Evolutionary conservation across 768 basidiomycete species (phyloP).

Genomic region (Pleurotus djamor): DNA sequence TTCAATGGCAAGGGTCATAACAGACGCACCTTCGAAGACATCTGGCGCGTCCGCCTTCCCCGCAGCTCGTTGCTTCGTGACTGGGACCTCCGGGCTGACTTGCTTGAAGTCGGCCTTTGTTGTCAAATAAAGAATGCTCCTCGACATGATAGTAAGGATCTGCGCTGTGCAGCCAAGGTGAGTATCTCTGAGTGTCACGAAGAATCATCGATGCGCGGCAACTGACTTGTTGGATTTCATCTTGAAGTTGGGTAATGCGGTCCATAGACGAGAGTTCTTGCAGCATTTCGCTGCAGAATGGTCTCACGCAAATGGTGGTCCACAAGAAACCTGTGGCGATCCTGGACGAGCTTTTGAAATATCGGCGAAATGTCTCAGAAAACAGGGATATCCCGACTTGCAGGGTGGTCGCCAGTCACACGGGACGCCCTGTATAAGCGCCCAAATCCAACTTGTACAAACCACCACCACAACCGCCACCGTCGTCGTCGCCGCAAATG

Average conservation of each 20-base stretch:
- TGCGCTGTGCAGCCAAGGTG: slow-evolving; percentile 20
- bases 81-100: slow-evolving; percentile 76
- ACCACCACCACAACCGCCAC: neutral
- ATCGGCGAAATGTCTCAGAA: neutral
- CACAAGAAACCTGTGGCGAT: neutral
- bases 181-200: neutral
- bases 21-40: slow-evolving; percentile 65
- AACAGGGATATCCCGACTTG: too few species aligned
- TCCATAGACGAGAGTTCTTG: slow-evolving; percentile 94
- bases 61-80: slow-evolving; percentile 75
- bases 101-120: slow-evolving; percentile 74
- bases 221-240: slow-evolving; percentile 85
- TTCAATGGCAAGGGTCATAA: neutral
- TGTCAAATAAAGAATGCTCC: slow-evolving; percentile 77
- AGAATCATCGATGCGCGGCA: neutral
- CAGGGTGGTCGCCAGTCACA: too few species aligned
- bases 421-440: too few species aligned
- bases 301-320: neutral
- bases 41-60: slow-evolving; percentile 73
- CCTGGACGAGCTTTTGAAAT: neutral
- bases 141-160: slow-evolving; percentile 89
- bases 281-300: slow-evolving; percentile 72
- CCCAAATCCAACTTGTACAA: too few species aligned
- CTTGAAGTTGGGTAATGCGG: slow-evolving; percentile 92
- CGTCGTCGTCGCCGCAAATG: slow-evolving; percentile 38